Evolutionary conservation across 805 yeast genomes (phyloP).

Genomic region (Pichia phayaonensis): DNA sequence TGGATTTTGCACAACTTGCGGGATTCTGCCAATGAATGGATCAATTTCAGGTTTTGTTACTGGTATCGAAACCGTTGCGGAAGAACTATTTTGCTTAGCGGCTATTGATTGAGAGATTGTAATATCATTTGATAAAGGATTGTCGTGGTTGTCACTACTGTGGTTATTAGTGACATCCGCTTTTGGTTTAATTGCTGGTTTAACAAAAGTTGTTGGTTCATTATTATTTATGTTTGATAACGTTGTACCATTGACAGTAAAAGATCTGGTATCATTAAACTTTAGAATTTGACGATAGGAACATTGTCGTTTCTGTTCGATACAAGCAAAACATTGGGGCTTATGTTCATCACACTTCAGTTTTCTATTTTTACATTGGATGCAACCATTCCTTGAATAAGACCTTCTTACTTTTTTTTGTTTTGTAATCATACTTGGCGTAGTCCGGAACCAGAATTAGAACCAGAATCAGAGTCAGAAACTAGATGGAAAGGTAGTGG

Average conservation of each 20-base stretch:
- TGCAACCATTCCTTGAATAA: conserved; percentile 39
- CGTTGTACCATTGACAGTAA: conserved; percentile 17
- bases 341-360: conserved; percentile 35
- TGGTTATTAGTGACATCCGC: not conserved
- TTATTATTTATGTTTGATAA: not conserved
- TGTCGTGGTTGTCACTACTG: not conserved
- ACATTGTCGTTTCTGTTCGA: conserved; percentile 31
- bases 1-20: conserved; percentile 20
- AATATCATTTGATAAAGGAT: not conserved
- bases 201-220: not conserved
- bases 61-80: not conserved
- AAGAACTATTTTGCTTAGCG: not conserved
- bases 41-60: conserved; percentile 5
- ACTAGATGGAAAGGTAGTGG: no score
- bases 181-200: not conserved
- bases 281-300: conserved; percentile 29
- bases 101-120: not conserved
- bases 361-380: conserved; percentile 38
- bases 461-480: no score
- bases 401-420: not conserved
- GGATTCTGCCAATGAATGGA: conserved; percentile 13
- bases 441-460: no score
- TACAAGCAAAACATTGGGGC: conserved; percentile 36
- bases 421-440: not conserved
- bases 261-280: conserved; percentile 26